Evolutionary conservation across 192 early-diverging fungal genomes (phyloP), one percentile per base, ranked within the genome.

Genomic region (Entomortierella chlamydospora): DNA sequence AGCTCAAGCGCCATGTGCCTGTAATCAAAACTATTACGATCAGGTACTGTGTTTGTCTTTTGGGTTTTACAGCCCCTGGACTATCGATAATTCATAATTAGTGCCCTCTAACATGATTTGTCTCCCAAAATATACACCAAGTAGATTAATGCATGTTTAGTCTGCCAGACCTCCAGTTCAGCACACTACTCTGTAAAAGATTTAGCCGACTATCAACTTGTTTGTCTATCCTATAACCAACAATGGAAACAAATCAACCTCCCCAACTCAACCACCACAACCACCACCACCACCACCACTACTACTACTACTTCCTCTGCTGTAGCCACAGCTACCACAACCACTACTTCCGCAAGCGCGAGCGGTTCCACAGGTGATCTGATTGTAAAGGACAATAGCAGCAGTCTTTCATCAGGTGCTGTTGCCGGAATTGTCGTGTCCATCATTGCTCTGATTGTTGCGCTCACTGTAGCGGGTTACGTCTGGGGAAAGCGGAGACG

Each of bases 401-500:
- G 11, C 37, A 34, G 51, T 20, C 64, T 78, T 26, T 78, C 73
- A 23, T 60, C 54, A 2, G 73, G 73, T 0, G 73, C 73, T 22
- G 37, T 78, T 17, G 73, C 73, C 3, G 73, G 73, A 26, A 78
- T 78, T 61, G 56, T 70, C 0, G 76, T 79, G 7, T 79, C 76
- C 1, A 63, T 63, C 12, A 61, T 79, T 26, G 76, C 76, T 4
- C 34, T 79, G 33, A 47, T 70, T n/a, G 76, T 79, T 0, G 76
- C 76, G 17, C 33, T 79, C 5, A 60, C 68, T 12, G 76, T 79
- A 6, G 76, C 76, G 25, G 76, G 3, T 1, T 79, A 79, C 50
- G 76, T 79, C 23, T 70, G 51, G 13, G n/a, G 50, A 11, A 55
- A 63, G 25, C 55, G 76, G 51, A 57, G 52, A 56, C 43, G 76